Conservation (phyloP, 108 stramenopile genomes). For the Fragilaria radians region DNA sequence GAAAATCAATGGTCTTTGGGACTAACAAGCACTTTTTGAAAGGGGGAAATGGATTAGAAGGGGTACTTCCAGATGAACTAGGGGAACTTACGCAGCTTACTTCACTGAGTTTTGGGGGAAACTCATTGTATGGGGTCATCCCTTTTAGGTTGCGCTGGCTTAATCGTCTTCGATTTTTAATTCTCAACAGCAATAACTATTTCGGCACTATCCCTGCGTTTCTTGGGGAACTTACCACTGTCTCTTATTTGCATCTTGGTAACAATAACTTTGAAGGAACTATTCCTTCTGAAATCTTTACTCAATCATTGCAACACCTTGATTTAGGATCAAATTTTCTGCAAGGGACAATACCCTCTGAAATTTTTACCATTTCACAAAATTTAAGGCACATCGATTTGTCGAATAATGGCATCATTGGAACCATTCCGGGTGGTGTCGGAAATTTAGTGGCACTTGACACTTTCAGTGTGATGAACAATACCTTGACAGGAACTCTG, state of each 20-base stretch:
- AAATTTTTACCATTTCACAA: neutral
- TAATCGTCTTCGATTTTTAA: neutral
- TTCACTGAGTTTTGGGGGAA: conserved; percentile 1
- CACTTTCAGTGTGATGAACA: conserved; percentile 10
- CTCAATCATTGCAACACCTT: conserved; percentile 4
- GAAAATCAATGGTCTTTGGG: too few species aligned
- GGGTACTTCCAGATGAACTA: neutral
- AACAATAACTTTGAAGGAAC: conserved; percentile 7
- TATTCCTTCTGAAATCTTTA: conserved; percentile 3
- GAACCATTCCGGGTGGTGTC: conserved; percentile 14
- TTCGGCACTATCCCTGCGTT: conserved; percentile 6
- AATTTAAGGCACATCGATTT: conserved; percentile 6
- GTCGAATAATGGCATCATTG: conserved; percentile 12
- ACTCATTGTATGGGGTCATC: neutral
- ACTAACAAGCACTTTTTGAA: too few species aligned
- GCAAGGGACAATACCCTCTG: neutral
- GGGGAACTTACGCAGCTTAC: neutral
- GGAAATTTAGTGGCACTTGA: conserved; percentile 7
- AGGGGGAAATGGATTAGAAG: conserved; percentile 3
- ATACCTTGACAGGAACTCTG: conserved; percentile 14
- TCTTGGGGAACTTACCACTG: conserved; percentile 10
- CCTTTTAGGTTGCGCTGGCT: neutral
- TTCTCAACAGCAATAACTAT: conserved; percentile 3
- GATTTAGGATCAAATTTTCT: conserved; percentile 3
- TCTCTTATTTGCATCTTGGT: conserved; percentile 10